Evolutionary conservation across 1,284 basidiomycete genomes (phyloP).

Genomic region (Sporisorium iseilematis-ciliati): DNA sequence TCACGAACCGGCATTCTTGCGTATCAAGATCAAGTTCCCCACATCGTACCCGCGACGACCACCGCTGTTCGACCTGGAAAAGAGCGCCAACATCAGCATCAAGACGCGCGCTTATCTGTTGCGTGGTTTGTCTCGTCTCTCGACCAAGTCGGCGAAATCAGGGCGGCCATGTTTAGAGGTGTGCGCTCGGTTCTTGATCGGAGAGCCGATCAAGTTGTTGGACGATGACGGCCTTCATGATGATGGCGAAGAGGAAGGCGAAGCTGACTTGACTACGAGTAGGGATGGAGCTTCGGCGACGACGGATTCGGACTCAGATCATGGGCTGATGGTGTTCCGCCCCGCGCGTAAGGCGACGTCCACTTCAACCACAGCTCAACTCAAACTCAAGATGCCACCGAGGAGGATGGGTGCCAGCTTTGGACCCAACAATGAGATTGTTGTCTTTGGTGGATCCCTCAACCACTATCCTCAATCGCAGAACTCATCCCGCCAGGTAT

Average conservation of each 20-base stretch:
- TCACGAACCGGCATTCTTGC: slow-evolving; percentile 58
- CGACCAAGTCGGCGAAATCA: slow-evolving; percentile 30
- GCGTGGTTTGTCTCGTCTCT: slow-evolving; percentile 38
- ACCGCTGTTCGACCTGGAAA: slow-evolving; percentile 64
- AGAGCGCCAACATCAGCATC: slow-evolving; percentile 59
- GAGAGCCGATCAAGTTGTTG: slow-evolving; percentile 55
- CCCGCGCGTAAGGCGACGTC: slow-evolving; percentile 12
- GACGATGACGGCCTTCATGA: slow-evolving; percentile 23
- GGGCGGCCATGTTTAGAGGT: slow-evolving; percentile 51
- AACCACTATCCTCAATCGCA: slow-evolving; percentile 33
- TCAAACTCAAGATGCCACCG: slow-evolving; percentile 35
- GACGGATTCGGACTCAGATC: slow-evolving; percentile 28
- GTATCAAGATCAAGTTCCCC: slow-evolving; percentile 62
- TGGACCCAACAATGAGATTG: slow-evolving; percentile 49
- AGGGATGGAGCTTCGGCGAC: slow-evolving; percentile 18
- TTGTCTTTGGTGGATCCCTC: slow-evolving; percentile 43
- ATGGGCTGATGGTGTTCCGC: slow-evolving; percentile 23
- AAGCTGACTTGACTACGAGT: slow-evolving; percentile 20
- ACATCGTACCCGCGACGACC: slow-evolving; percentile 54
- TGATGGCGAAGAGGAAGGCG: slow-evolving; percentile 15
- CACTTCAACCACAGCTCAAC: slow-evolving; percentile 1
- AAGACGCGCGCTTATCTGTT: slow-evolving; percentile 63
- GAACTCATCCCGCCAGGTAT: slow-evolving; percentile 23
- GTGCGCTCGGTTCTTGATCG: slow-evolving; percentile 56
- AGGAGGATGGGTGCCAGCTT: slow-evolving; percentile 50